Evolutionary conservation across 805 yeast genomes (phyloP).

Genomic region (Ogataea ramenticola): DNA sequence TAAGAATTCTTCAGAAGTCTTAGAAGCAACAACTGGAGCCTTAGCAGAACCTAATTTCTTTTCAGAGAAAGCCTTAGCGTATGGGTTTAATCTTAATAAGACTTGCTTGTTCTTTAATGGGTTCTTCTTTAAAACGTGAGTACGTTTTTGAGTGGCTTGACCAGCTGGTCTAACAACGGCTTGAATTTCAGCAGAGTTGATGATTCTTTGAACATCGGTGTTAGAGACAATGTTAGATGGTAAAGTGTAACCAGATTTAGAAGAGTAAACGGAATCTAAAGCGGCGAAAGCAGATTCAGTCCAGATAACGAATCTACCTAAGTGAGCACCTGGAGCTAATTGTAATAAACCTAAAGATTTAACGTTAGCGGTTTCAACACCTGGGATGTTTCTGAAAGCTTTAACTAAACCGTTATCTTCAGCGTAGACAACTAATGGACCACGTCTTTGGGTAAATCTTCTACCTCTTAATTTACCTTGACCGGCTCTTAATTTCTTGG

Average conservation of each 20-base stretch:
- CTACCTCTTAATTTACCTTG: constrained; percentile 99
- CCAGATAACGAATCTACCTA: constrained; percentile 99
- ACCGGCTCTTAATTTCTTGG: constrained; percentile 99
- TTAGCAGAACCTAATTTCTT: constrained; percentile 83
- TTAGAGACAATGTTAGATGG: constrained; percentile 92
- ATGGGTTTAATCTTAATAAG: constrained; percentile 97
- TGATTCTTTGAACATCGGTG: constrained; percentile 94
- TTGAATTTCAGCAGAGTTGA: constrained; percentile 99
- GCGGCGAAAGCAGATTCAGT: constrained; percentile 97
- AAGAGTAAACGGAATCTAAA: constrained; percentile 91
- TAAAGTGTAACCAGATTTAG: constrained; percentile 84
- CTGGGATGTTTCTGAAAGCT: constrained; percentile 99
- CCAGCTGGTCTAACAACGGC: constrained; percentile 96
- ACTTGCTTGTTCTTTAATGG: constrained; percentile 99
- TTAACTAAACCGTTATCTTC: constrained; percentile 96
- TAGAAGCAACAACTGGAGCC: constrained; percentile 57
- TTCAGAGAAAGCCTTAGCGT: constrained; percentile 95
- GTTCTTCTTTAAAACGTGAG: constrained; percentile 97
- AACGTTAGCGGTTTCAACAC: constrained; percentile 96
- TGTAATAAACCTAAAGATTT: constrained; percentile 90
- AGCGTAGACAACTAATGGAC: constrained; percentile 98
- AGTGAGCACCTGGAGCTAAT: constrained; percentile 99
- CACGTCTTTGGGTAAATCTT: constrained; percentile 99
- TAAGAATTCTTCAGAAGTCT: constrained; percentile 67
- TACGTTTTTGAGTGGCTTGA: constrained; percentile 86